Percentiles rank a stretch among this genome's conserved stretches.
These are phyloP conservation scores for Hypoxylon rubiginosum DNA, from an alignment of 2,329 filamentous ascomycete species.

Conservation along the genomic window DNA sequence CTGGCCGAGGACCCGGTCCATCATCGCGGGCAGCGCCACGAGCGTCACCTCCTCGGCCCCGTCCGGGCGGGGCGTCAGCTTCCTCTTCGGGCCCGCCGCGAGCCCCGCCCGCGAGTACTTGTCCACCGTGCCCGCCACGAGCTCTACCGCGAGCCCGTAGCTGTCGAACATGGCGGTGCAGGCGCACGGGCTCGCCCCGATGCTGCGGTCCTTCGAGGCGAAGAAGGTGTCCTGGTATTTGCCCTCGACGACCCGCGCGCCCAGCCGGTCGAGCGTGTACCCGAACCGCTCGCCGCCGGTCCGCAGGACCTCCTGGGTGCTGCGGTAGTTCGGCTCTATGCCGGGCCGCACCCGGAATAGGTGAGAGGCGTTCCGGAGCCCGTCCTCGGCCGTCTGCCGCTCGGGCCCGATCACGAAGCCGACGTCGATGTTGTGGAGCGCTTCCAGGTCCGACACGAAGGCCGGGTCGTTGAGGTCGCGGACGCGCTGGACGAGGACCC, in stretches of 20 bases:
- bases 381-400: background rate
- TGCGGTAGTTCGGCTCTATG: background rate
- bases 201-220: background rate
- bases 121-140: constrained; percentile 8
- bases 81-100: background rate
- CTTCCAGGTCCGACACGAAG: background rate
- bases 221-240: background rate
- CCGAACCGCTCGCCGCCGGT: constrained; percentile 1
- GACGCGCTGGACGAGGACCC: constrained; percentile 3
- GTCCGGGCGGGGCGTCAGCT: background rate
- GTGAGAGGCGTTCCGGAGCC: background rate
- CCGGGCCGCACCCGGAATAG: constrained; percentile 1
- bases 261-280: constrained; percentile 4
- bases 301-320: background rate
- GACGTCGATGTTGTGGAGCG: constrained; percentile 5
- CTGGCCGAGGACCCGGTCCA: background rate
- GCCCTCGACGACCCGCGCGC: background rate
- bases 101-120: background rate
- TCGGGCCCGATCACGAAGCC: constrained; percentile 18
- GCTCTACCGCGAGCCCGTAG: constrained; percentile 4
- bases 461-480: background rate
- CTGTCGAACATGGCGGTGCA: constrained; percentile 7
- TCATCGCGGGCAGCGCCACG: background rate
- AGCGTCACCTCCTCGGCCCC: background rate
- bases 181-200: constrained; percentile 4